Base-by-base conservation (phyloP, 345 rosid species). In the Balakata baccata region DNA sequence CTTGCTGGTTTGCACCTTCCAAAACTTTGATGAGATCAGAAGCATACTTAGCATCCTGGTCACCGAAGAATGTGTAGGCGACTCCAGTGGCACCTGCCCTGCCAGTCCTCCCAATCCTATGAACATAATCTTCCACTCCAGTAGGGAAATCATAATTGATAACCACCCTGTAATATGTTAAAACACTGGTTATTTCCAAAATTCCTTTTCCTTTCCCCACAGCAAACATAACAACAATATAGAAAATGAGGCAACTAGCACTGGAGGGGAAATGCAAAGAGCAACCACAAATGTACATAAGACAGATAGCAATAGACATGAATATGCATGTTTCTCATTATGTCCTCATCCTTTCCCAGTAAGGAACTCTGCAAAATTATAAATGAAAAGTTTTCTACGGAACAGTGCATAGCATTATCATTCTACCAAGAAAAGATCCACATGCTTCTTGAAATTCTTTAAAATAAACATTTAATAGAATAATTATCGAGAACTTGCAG, bases 21-120 rank as follows among this genome's bases (percentile, higher is more conserved):
- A 95, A 79, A 66, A 95, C 81, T 82, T 95, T 95, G 63, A 95
- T 84, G 58, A 95, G 93, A 68, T 91, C 99, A 17, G 87, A 80
- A 52, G 97, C 98, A 75, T 95, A 81, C 84, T 91, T 92, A 1
- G 96, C 85, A 86, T 92, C 99, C 81, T 91, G 99, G 47, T 91
- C 98, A 34, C 94, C 88, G 61, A 92, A 88, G 73, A 95, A 95
- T 13, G 98, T 92, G 80, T 85, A 83, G 11, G 99, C 92, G 59
- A 85, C 17, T 69, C 99, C 99, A 39, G 94, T 91, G n/a, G 98
- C 99, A 76, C 99, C 99, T 34, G 99, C 98, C 80, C 99, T 89
- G 41, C 96, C 99, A 16, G 98, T 95, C 81, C 99, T 91, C 68
- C 99, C 99, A 73, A 95, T 95, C 82, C 99, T 85, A 76, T 95